These are phyloP conservation scores for Kwoniella heveanensis DNA, from an alignment of 768 basidiomycete species.

Conservation along the genomic window DNA sequence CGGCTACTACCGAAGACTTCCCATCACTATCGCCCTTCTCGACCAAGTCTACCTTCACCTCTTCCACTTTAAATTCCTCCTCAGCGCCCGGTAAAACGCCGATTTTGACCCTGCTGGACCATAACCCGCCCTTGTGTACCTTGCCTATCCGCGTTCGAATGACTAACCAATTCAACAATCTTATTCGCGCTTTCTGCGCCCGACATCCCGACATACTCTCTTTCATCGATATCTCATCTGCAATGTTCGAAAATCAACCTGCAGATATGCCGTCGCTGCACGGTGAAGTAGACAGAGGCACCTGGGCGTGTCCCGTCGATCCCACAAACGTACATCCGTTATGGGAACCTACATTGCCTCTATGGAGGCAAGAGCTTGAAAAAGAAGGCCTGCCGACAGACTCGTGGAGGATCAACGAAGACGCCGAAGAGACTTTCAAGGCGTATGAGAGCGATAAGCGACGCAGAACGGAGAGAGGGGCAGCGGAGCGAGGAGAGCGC, in stretches of 20 bases:
- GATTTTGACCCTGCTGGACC: slow-evolving; percentile 30
- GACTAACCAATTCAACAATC: slow-evolving; percentile 41
- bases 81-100: neutral
- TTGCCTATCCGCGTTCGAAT: slow-evolving; percentile 38
- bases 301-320: slow-evolving; percentile 48
- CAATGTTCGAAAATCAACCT: slow-evolving; percentile 21
- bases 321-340: slow-evolving; percentile 50
- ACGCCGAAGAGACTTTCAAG: slow-evolving; percentile 46
- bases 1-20: slow-evolving; percentile 6
- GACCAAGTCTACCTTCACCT: slow-evolving; percentile 3
- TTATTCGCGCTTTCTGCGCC: slow-evolving; percentile 31
- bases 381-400: slow-evolving; percentile 33
- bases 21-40: neutral
- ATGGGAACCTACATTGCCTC: slow-evolving; percentile 50
- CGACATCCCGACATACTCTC: slow-evolving; percentile 32
- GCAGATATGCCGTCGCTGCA: slow-evolving; percentile 1
- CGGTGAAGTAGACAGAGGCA: slow-evolving; percentile 35
- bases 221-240: slow-evolving; percentile 40
- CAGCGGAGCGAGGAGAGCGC: slow-evolving; percentile 15
- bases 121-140: slow-evolving; percentile 43
- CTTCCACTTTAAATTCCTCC: neutral
- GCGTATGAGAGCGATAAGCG: slow-evolving; percentile 48
- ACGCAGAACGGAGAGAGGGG: slow-evolving; percentile 30
- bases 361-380: slow-evolving; percentile 41
- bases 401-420: slow-evolving; percentile 32